phyloP scores from a whole-genome alignment of 2,329 filamentous ascomycete species.

The Trichoderma cornu-damae region DNA sequence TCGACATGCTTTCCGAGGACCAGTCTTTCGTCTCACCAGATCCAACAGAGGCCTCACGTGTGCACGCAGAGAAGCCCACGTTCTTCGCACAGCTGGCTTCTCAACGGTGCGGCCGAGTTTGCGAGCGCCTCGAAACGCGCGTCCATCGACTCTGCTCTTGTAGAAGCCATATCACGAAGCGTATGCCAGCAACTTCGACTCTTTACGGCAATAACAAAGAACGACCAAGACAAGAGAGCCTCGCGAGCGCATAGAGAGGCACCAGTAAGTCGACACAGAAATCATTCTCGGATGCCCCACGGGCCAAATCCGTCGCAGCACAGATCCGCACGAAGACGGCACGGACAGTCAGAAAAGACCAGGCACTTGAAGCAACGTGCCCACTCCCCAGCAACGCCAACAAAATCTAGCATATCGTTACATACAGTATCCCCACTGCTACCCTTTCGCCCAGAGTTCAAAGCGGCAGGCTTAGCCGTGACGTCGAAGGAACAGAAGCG shows the following conservation, averaged over 20 bases:
- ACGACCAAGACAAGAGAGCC: slow-evolving; percentile 5
- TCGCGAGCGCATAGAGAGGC: not conserved
- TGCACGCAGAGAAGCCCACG: not conserved
- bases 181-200: slow-evolving; percentile 43
- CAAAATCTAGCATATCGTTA: slow-evolving; percentile 40
- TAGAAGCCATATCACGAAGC: slow-evolving; percentile 42
- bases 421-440: slow-evolving; percentile 50
- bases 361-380: slow-evolving; percentile 36
- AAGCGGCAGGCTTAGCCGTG: slow-evolving; percentile 50
- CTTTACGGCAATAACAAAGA: slow-evolving; percentile 29
- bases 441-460: slow-evolving; percentile 51
- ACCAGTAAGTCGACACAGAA: not conserved
- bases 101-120: slow-evolving; percentile 19
- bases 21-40: not conserved
- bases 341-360: slow-evolving; percentile 32
- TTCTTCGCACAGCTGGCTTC: slow-evolving; percentile 16
- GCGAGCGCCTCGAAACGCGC: slow-evolving; percentile 27
- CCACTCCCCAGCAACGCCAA: slow-evolving; percentile 37
- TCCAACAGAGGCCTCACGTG: not conserved
- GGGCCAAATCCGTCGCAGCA: slow-evolving; percentile 38
- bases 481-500: slow-evolving; percentile 47
- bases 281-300: slow-evolving; percentile 34
- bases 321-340: slow-evolving; percentile 31
- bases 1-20: not conserved
- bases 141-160: slow-evolving; percentile 37